Evolutionary conservation across 257 asterid species (phyloP).

Genomic region (Solanum etuberosum): DNA sequence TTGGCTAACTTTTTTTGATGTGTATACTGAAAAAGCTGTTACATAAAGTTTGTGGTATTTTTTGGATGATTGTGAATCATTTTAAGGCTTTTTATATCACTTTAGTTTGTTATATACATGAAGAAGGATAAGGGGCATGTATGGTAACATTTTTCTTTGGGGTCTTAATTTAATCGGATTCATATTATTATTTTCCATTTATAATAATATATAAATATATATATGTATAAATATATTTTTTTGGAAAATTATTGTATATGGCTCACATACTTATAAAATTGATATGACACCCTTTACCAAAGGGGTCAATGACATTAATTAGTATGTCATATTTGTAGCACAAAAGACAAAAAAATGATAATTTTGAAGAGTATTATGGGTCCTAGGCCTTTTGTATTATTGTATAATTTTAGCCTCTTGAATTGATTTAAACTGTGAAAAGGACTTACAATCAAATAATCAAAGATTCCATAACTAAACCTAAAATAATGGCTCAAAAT

Average conservation of each 20-base stretch:
- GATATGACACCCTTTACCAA: background rate
- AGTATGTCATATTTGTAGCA: background rate
- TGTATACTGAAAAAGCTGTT: background rate
- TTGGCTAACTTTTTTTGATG: background rate
- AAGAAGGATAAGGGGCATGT: background rate
- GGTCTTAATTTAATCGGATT: background rate
- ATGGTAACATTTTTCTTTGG: background rate
- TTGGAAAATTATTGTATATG: background rate
- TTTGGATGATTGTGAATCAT: background rate
- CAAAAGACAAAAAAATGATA: background rate
- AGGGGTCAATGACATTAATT: background rate
- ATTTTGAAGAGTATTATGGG: background rate
- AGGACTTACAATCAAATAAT: background rate
- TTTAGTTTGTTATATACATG: background rate
- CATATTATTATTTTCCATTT: background rate
- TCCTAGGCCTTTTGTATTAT: background rate
- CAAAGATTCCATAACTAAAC: background rate
- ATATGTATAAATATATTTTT: background rate
- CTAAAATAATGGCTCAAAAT: background rate
- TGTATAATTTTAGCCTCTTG: background rate
- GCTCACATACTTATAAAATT: background rate
- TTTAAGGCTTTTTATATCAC: background rate
- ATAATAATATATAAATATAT: too few species aligned
- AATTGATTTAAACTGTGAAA: background rate
- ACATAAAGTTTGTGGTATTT: background rate